A percentile compares a stretch with the other conserved stretches of the same genome.
phyloP scores from a whole-genome alignment of 805 yeast species.

The Kregervanrija pseudodelftensis region DNA sequence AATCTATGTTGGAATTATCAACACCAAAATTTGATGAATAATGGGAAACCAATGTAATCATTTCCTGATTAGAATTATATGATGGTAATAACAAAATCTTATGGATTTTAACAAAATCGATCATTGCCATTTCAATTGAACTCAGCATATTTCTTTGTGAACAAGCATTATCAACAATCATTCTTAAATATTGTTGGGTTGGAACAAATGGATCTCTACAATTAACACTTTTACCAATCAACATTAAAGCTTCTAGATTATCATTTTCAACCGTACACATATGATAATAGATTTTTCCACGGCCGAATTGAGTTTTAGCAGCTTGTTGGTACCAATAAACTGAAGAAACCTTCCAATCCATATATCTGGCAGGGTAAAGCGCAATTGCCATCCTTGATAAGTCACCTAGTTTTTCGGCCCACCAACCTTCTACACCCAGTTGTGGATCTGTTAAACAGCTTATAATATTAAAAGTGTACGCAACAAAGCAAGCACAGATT shows the following conservation, averaged over 20 bases:
- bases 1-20: slow-evolving; percentile 56
- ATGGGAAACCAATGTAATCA: slow-evolving; percentile 51
- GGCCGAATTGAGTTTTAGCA: slow-evolving; percentile 68
- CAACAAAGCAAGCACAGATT: slow-evolving; percentile 66
- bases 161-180: slow-evolving; percentile 73
- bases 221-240: slow-evolving; percentile 70
- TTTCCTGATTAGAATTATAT: slow-evolving; percentile 46
- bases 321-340: slow-evolving; percentile 79
- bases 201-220: slow-evolving; percentile 83
- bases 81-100: slow-evolving; percentile 60
- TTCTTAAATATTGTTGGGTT: slow-evolving; percentile 65
- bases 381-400: slow-evolving; percentile 85
- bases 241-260: slow-evolving; percentile 68
- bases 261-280: slow-evolving; percentile 82
- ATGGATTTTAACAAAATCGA: slow-evolving; percentile 58
- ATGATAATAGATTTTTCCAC: slow-evolving; percentile 81
- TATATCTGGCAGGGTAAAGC: slow-evolving; percentile 65
- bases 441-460: slow-evolving; percentile 47
- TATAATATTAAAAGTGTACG: slow-evolving; percentile 61
- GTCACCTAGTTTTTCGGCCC: slow-evolving; percentile 86
- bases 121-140: slow-evolving; percentile 50
- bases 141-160: slow-evolving; percentile 56
- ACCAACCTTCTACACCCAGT: slow-evolving; percentile 58
- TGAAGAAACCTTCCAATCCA: slow-evolving; percentile 81
- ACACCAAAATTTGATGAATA: slow-evolving; percentile 64